These are phyloP conservation scores for Ligustrum vulgare DNA, from an alignment of 257 asterid genomes.

Conservation along the genomic window DNA sequence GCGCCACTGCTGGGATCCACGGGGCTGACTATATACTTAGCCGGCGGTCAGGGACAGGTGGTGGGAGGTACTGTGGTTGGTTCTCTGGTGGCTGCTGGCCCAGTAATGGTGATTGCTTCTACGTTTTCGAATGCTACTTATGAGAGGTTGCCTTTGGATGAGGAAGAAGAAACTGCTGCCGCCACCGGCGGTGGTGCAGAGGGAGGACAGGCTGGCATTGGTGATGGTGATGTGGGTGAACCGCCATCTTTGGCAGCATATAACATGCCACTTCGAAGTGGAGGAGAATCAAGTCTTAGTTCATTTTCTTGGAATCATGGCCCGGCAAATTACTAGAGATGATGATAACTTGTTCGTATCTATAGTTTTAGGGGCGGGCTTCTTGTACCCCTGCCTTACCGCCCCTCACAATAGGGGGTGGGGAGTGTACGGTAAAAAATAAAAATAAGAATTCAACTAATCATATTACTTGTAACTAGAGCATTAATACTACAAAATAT, in stretches of 20 bases:
- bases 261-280: neutral
- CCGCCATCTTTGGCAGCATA: neutral
- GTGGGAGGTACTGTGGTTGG: conserved; percentile 26
- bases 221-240: conserved; percentile 1
- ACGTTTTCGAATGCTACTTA: conserved; percentile 19
- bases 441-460: neutral
- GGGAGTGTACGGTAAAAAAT: too few species aligned
- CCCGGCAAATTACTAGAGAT: neutral
- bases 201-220: neutral
- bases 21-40: conserved; percentile 18
- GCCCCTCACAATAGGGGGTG: too few species aligned
- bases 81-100: conserved; percentile 19
- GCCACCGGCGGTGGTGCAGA: neutral
- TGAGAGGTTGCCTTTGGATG: conserved; percentile 18
- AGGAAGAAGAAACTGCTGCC: conserved; percentile 1
- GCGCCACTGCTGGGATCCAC: conserved; percentile 14
- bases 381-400: too few species aligned
- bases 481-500: too few species aligned
- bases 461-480: neutral
- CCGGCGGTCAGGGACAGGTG: conserved; percentile 17
- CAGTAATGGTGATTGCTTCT: conserved; percentile 24
- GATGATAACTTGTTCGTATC: neutral
- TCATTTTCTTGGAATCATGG: neutral
- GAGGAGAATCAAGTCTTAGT: neutral
- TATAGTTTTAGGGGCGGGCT: too few species aligned